Conservation (phyloP, 345 rosid species). For the Cardamine occulta region DNA sequence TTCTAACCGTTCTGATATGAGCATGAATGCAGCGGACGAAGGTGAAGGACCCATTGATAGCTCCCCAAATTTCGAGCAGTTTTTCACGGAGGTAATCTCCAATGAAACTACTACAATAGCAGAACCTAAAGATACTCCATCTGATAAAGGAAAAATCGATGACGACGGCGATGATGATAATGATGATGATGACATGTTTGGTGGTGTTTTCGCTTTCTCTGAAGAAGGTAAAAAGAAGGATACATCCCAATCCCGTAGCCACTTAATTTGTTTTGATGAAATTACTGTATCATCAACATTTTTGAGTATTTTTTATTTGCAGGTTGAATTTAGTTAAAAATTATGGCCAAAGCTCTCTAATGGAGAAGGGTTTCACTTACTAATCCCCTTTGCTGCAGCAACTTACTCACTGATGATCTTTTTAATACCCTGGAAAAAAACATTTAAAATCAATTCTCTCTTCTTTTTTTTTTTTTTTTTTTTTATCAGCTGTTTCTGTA, state of each 20-base stretch:
- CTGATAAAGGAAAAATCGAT: slow-evolving; percentile 65
- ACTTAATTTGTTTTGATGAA: neutral
- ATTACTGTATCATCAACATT: neutral
- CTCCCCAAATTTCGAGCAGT: slow-evolving; percentile 68
- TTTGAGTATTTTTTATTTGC: neutral
- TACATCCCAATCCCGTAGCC: neutral
- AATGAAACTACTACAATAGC: slow-evolving; percentile 48
- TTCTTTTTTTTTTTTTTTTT: slow-evolving; percentile 12
- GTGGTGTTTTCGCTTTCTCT: slow-evolving; percentile 91
- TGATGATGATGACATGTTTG: slow-evolving; percentile 85
- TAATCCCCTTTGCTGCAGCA: slow-evolving; percentile 50
- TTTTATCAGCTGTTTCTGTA: slow-evolving; percentile 53
- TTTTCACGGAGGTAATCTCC: slow-evolving; percentile 67
- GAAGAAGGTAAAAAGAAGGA: slow-evolving; percentile 75
- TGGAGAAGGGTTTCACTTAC: slow-evolving; percentile 41
- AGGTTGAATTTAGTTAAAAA: slow-evolving; percentile 34
- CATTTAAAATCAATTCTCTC: slow-evolving; percentile 42
- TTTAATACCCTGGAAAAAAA: slow-evolving; percentile 18
- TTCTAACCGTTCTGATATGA: slow-evolving; percentile 69
- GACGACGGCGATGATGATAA: slow-evolving; percentile 62
- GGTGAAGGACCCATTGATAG: slow-evolving; percentile 47
- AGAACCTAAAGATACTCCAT: slow-evolving; percentile 55
- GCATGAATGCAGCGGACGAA: slow-evolving; percentile 62
- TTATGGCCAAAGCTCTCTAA: slow-evolving; percentile 28
- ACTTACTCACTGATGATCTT: slow-evolving; percentile 56